Evolutionary conservation across 2,329 filamentous ascomycete genomes (phyloP).

Genomic region (Fusarium sororula): DNA sequence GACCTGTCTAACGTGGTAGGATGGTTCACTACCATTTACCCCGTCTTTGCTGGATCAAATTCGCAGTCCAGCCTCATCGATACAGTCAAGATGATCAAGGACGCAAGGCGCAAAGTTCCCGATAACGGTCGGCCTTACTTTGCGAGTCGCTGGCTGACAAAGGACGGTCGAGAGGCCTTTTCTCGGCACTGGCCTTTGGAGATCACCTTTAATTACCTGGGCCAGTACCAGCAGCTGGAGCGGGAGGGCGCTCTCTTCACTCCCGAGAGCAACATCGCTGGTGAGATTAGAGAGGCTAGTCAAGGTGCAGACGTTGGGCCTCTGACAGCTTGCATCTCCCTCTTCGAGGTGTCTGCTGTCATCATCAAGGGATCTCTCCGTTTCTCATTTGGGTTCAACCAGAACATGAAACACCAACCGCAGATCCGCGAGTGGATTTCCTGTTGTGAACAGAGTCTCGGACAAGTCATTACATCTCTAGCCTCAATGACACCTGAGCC

Average conservation of each 20-base stretch:
- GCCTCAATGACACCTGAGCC: constrained; percentile 3
- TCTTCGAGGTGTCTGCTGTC: constrained; percentile 58
- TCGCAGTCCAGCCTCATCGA: constrained; percentile 8
- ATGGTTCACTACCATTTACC: constrained; percentile 52
- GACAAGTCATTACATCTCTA: neutral
- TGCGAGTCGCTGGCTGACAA: constrained; percentile 30
- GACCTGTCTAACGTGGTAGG: constrained; percentile 48
- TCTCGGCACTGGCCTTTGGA: constrained; percentile 38
- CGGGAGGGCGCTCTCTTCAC: constrained; percentile 40
- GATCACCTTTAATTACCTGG: constrained; percentile 42
- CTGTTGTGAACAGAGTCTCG: constrained; percentile 16
- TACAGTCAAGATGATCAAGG: constrained; percentile 31
- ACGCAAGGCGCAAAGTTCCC: constrained; percentile 19
- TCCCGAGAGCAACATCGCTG: constrained; percentile 16
- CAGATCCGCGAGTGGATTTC: constrained; percentile 45
- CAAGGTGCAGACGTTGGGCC: constrained; percentile 26
- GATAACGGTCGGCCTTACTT: constrained; percentile 32
- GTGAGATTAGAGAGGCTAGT: constrained; percentile 21
- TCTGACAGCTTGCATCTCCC: constrained; percentile 47
- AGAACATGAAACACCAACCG: constrained; percentile 51
- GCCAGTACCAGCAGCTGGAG: constrained; percentile 45
- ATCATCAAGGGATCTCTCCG: constrained; percentile 55
- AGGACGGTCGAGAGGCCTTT: constrained; percentile 4
- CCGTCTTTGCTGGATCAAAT: constrained; percentile 32
- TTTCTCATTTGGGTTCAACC: constrained; percentile 56